Base-by-base conservation (phyloP, 2,329 filamentous ascomycete genomes). In the Beauveria bassiana region DNA sequence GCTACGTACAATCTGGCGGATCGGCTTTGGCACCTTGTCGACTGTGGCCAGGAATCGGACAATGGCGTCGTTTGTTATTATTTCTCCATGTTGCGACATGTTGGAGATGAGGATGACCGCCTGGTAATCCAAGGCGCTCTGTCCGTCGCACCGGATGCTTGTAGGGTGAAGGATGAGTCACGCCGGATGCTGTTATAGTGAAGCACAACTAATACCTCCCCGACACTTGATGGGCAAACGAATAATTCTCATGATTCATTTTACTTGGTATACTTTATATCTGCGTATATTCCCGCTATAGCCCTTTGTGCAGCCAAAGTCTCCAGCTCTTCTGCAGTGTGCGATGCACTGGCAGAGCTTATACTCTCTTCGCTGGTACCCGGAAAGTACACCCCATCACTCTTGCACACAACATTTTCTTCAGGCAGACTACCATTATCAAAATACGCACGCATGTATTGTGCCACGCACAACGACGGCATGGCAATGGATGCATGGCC, bases 401-500 rank as follows among this genome's bases (percentile, higher is more conserved):
- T 69, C 20, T 77, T 71, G 46, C 77, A 78, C 47, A 70, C 68
- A 3, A 70, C 70, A 57, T 76, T 67, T 0, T 69, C 61, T 0
- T 68, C 68, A 0, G 76, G 77, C 49, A 79, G 40, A 3, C 67
- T 73, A 1, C 77, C 77, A 10, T 76, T 68, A 22, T 68, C 65
- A 6, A 79, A 64, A 43, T 73, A 79, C 0, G 64, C 68, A 0
- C 75, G 68, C 1, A 78, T 69, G 18, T 75, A 70, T 20, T 68
- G 69, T 0, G 69, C 72, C 1, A 73, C 46, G 46, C 77, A 79
- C 3, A 65, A 59, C 0, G 77, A 79, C 0, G 73, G 68, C 26
- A 73, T 66, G 0, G 75, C 71, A 3, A 75, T 55, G 0, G 75
- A 75, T 57, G 75, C 77, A 59, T 79, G 76, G 0, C 77, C 77